Evolutionary conservation across 352 stramenopile species (phyloP), one percentile per base, ranked within the genome.

Genomic region (Phytophthora podocarpi): DNA sequence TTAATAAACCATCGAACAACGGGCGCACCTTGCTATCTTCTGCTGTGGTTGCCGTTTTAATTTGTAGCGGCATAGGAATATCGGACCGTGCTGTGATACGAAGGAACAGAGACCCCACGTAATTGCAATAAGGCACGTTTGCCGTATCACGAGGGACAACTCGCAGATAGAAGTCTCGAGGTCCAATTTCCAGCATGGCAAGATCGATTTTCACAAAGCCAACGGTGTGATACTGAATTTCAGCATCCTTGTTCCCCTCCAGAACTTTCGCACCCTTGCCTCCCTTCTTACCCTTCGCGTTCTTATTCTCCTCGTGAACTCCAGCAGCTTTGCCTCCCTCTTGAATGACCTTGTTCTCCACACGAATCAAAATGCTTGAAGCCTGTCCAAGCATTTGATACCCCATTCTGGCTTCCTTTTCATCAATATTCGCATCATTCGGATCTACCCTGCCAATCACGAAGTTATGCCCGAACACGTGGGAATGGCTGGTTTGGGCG

Each of bases 171-270:
- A 87, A 49, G 4, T 85, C 67, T 31, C 82, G 64, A 12, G 72
- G 40, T 12, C 77, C 80, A 23, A 67, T 45, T 5, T 54, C 56
- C 7, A 88, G 49, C 15, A 50, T 64, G 2, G 74, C 65, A 7
- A 91, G 48, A 48, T 91, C 74, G 9, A 91, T 45, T 42, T 80
- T 85, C 13, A 57, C 80, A 31, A 66, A 77, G 3, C 76, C 82
- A 35, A 90, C 50, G 0, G 63, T 68, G 8, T 12, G 49, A 24
- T 54, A 12, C 31, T 34, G 6, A n/a, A 41, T 18, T 40, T 70
- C 43, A 0, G 16, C 30, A 6, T 31, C 12, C 2, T 24, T 42
- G n/a, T n/a, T n/a, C n/a, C n/a, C n/a, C n/a, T n/a, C n/a, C n/a
- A n/a, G n/a, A 1, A 50, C 45, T 5, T 28, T 37, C 16, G 36